A percentile compares a stretch with the other conserved stretches of the same genome.
Evolutionary conservation across 2,329 filamentous ascomycete genomes (phyloP).

Genomic region (Alternaria brassicae): DNA sequence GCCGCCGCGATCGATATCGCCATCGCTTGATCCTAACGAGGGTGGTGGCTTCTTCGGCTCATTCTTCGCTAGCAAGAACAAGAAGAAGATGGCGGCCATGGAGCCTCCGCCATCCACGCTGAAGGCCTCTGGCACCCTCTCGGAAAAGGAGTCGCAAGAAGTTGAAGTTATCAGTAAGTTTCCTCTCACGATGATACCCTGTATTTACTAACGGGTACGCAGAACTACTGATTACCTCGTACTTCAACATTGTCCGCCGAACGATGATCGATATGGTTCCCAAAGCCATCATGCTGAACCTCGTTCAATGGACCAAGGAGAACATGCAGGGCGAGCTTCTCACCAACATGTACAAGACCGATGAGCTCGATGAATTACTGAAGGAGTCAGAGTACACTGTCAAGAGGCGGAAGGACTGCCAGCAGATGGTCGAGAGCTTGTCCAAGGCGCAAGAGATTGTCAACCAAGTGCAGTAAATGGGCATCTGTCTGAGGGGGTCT

Average conservation of each 20-base stretch:
- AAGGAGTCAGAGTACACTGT: constrained; percentile 99
- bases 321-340: constrained; percentile 98
- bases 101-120: constrained; percentile 90
- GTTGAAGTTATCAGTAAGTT: constrained; percentile 94
- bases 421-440: constrained; percentile 98
- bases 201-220: constrained; percentile 26
- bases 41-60: constrained; percentile 88
- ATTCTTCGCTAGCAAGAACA: constrained; percentile 99
- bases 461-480: constrained; percentile 65
- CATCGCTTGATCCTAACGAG: constrained; percentile 71
- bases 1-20: constrained; percentile 77
- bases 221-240: constrained; percentile 95
- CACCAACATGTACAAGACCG: constrained; percentile 94
- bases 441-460: constrained; percentile 93
- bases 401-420: constrained; percentile 93
- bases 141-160: constrained; percentile 92
- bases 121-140: constrained; percentile 92
- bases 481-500: constrained; percentile 6
- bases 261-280: constrained; percentile 99
- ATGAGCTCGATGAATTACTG: constrained; percentile 89
- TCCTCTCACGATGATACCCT: background rate
- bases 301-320: constrained; percentile 96
- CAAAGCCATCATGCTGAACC: constrained; percentile 97
- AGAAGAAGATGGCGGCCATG: constrained; percentile 99
- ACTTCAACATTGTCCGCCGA: constrained; percentile 97